Evolutionary conservation across 2,329 filamentous ascomycete genomes (phyloP).

Genomic region (Neofusicoccum laricinum): DNA sequence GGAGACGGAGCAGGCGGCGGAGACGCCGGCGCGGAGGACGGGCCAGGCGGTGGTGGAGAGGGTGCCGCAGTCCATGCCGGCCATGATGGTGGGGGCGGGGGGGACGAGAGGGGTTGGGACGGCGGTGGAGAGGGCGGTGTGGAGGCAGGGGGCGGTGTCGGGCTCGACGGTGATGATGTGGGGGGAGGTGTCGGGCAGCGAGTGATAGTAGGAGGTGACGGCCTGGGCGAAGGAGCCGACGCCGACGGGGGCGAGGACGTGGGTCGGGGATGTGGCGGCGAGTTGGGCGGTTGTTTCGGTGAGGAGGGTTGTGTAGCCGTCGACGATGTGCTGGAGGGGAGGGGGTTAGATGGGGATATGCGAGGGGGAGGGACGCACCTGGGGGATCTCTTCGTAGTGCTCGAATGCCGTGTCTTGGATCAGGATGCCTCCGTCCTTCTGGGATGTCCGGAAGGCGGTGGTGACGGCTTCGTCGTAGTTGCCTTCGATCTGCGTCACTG

Average conservation of each 20-base stretch:
- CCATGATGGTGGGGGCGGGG: conserved; percentile 68
- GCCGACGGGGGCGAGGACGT: no score
- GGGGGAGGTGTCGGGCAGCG: no score
- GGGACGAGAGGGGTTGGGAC: conserved; percentile 41
- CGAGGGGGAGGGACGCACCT: conserved; percentile 39
- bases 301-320: conserved; percentile 70
- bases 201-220: no score
- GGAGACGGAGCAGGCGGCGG: conserved; percentile 56
- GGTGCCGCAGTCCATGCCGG: conserved; percentile 66
- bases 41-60: conserved; percentile 63
- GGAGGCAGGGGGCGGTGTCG: conserved; percentile 57
- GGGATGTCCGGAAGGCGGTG: conserved; percentile 17
- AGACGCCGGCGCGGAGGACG: conserved; percentile 51
- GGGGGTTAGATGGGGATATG: no score
- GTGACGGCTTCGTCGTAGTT: conserved; percentile 58
- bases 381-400: conserved; percentile 60
- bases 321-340: conserved; percentile 62
- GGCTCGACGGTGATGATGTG: conserved; percentile 63
- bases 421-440: conserved; percentile 46
- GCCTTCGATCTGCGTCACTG: conserved; percentile 54
- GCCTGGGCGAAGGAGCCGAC: no score
- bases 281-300: no score
- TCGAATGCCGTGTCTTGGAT: conserved; percentile 65
- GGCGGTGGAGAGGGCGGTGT: conserved; percentile 48
- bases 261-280: no score